Percentiles rank a stretch among this genome's conserved stretches.
These are phyloP conservation scores for Quaeritorhiza haematococci DNA, from an alignment of 371 early-diverging fungal species.

Conservation along the genomic window DNA sequence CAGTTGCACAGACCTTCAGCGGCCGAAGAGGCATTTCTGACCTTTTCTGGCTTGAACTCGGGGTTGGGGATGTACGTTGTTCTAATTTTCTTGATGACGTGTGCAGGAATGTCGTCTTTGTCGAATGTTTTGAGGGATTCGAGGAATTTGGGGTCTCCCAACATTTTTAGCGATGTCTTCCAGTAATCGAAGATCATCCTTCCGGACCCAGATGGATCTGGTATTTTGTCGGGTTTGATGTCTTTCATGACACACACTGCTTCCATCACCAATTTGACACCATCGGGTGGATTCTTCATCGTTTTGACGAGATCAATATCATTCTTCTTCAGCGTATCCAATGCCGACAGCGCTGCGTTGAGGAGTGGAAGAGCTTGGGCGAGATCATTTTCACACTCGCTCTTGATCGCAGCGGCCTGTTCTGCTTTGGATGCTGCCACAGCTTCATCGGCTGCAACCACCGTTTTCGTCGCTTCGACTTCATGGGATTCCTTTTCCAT, in stretches of 20 bases:
- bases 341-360: conserved; percentile 46
- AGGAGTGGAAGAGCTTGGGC: conserved; percentile 50
- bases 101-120: conserved; percentile 45
- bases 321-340: conserved; percentile 51
- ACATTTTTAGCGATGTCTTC: conserved; percentile 47
- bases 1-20: conserved; percentile 60
- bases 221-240: conserved; percentile 51
- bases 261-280: conserved; percentile 58
- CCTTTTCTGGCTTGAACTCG: conserved; percentile 58
- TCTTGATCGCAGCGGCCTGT: conserved; percentile 46
- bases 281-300: conserved; percentile 61
- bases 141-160: conserved; percentile 50
- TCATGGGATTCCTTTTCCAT: conserved; percentile 52
- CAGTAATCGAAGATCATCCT: conserved; percentile 55
- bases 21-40: conserved; percentile 53
- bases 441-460: conserved; percentile 50
- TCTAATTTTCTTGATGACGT: conserved; percentile 46
- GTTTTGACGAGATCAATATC: conserved; percentile 57
- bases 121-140: conserved; percentile 43
- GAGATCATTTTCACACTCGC: conserved; percentile 47
- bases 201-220: conserved; percentile 52
- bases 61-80: conserved; percentile 47
- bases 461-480: conserved; percentile 45
- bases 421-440: conserved; percentile 45
- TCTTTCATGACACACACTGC: conserved; percentile 60